Conservation (phyloP, 1,139 yeast genomes). For the Casaregolazyma suthepensis region DNA sequence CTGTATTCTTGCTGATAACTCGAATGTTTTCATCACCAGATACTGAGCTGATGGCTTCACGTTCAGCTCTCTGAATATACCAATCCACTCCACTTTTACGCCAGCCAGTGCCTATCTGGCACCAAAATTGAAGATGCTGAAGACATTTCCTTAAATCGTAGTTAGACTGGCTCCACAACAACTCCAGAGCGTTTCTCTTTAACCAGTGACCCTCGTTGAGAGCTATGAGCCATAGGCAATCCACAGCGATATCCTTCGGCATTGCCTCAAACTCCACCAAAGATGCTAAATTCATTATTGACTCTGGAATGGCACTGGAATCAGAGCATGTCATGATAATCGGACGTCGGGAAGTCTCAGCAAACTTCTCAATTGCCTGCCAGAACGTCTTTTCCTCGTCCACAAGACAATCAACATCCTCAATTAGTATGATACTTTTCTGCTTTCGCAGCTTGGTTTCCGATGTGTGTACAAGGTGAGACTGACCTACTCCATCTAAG, state of each 20-base stretch:
- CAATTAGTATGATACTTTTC: conserved; percentile 68
- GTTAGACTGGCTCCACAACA: conserved; percentile 33
- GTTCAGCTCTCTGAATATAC: conserved; percentile 24
- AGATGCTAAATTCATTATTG: conserved; percentile 27
- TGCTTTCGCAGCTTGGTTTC: conserved; percentile 32
- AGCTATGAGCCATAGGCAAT: conserved; percentile 35
- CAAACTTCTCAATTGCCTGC: conserved; percentile 60
- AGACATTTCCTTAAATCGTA: conserved; percentile 54
- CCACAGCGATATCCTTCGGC: conserved; percentile 20
- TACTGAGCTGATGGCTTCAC: conserved; percentile 2
- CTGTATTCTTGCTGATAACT: conserved; percentile 23
- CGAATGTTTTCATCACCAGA: conserved; percentile 14
- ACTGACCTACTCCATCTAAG: conserved; percentile 75
- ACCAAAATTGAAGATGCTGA: conserved; percentile 51
- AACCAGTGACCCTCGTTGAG: conserved; percentile 37
- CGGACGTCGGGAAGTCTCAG: conserved; percentile 69
- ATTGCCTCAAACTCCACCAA: conserved; percentile 32
- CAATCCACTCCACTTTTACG: conserved; percentile 30
- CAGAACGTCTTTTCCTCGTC: conserved; percentile 80
- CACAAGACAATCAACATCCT: conserved; percentile 79
- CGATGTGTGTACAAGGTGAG: conserved; percentile 64
- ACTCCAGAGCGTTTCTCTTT: conserved; percentile 31
- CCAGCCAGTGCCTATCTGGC: conserved; percentile 39
- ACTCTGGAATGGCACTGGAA: conserved; percentile 47
- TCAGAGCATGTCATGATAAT: conserved; percentile 70